Base-by-base conservation (phyloP, 352 stramenopile genomes). In the Pythium folliculosum region DNA sequence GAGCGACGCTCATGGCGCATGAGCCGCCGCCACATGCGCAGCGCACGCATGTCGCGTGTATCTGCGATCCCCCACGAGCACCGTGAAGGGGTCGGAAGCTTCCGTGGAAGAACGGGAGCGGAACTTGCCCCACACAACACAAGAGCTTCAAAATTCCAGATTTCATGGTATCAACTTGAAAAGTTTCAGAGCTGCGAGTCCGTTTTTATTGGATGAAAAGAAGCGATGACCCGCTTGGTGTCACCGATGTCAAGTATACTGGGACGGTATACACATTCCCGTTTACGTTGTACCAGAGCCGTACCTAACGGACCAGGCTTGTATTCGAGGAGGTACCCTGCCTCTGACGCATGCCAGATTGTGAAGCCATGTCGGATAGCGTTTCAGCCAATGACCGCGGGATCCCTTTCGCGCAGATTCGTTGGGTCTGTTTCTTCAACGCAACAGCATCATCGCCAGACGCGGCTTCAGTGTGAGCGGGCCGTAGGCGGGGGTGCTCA, bases 391-490 rank as follows among this genome's bases (percentile, higher is more conserved):
- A 65, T 65, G 10, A 23, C 9, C 2, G 22, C 7, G 16, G 19
- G 10, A 22, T 13, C 23, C 2, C 12, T 13, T 23, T 19, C 9
- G 14, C 43, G 32, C 17, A 65, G 58, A 65, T 65, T 65, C 58
- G 47, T 35, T 58, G n/a, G 5, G 10, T 65, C 58, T 65, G 58
- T 65, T 65, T 65, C 48, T 53, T 65, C 30, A 32, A 43, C 1
- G 30, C 30, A 53, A n/a, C 25, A 19, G 56, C 44, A 63, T 53
- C 55, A 63, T 44, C 30, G 4, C 40, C 5, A 14, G 57, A 53
- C 50, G 45, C 30, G 25, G 51, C 50, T 25, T 52, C 53, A 51
- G 45, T 27, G 27, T 27, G n/a, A 12, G 12, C 40, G 40, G 40
- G 17, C 40, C 5, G 5, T 37, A n/a, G n/a, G n/a, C n/a, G n/a